phyloP scores from a whole-genome alignment of 306 rosid genomes.

The Prunus mongolica region DNA sequence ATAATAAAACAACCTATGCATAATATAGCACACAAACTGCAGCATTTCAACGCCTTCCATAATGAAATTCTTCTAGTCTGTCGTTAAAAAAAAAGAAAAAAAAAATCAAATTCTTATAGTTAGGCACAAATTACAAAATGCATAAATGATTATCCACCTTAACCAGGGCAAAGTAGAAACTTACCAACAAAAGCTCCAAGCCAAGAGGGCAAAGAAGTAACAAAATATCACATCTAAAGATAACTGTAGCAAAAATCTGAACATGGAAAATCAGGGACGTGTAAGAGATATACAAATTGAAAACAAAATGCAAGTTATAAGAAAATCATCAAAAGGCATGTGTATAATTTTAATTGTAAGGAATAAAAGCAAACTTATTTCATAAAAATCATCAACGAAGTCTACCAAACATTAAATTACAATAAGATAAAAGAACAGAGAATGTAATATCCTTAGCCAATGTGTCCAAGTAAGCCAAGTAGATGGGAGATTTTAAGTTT shows the following conservation, averaged over 20 bases:
- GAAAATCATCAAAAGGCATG: not conserved
- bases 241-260: conserved; percentile 81
- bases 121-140: not conserved
- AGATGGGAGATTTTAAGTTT: not conserved
- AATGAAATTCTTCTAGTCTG: conserved; percentile 75
- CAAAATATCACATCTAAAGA: conserved; percentile 85
- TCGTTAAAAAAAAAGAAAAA: not conserved
- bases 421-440: not conserved
- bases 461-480: not conserved
- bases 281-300: conserved; percentile 1
- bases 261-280: conserved; percentile 18
- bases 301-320: not conserved
- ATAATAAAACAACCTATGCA: conserved; percentile 61
- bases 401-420: not conserved
- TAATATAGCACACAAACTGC: conserved; percentile 56
- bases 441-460: not conserved
- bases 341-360: not conserved
- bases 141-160: conserved; percentile 1
- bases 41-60: conserved; percentile 60
- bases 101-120: not conserved
- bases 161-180: conserved; percentile 16
- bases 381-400: not conserved
- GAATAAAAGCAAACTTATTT: not conserved
- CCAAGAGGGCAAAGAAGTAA: conserved; percentile 82
- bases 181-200: conserved; percentile 75